phyloP scores from a whole-genome alignment of 768 basidiomycete species.

The Russula sp. region DNA sequence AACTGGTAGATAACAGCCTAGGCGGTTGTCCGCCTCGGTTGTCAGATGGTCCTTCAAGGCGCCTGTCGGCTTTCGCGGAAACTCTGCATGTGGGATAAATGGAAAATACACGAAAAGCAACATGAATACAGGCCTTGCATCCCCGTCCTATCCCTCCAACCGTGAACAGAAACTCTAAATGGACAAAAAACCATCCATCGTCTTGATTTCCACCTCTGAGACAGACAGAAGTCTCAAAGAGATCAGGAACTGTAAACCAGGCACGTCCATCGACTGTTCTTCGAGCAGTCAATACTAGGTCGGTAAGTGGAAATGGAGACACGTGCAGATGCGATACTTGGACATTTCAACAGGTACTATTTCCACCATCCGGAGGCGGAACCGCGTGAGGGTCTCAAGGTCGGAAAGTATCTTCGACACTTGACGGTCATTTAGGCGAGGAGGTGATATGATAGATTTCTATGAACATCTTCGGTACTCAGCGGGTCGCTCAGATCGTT shows the following conservation, averaged over 20 bases:
- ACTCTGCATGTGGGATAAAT: constrained; percentile 47
- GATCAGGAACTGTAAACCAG: constrained; percentile 65
- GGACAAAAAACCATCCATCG: constrained; percentile 85
- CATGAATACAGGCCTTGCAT: constrained; percentile 55
- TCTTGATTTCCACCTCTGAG: constrained; percentile 63
- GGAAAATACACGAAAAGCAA: background rate
- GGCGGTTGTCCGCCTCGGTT: constrained; percentile 67
- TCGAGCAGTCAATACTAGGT: constrained; percentile 21
- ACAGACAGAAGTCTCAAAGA: constrained; percentile 74
- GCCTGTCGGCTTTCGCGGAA: constrained; percentile 65
- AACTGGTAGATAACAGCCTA: constrained; percentile 59
- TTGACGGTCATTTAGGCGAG: constrained; percentile 63
- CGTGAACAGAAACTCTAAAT: constrained; percentile 69
- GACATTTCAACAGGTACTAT: constrained; percentile 81
- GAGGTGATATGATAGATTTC: constrained; percentile 68
- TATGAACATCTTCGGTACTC: constrained; percentile 34
- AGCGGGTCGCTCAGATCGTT: background rate
- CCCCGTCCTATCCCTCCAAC: constrained; percentile 68
- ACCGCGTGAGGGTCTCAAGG: constrained; percentile 76
- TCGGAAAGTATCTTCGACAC: constrained; percentile 63
- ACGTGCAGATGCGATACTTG: constrained; percentile 59
- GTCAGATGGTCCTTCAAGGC: constrained; percentile 63
- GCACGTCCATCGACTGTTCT: constrained; percentile 69
- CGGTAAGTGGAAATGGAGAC: constrained; percentile 28
- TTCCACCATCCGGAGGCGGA: constrained; percentile 74